Base-by-base conservation (phyloP, 176 grass and related monocot species). In the Olyra latifolia region DNA sequence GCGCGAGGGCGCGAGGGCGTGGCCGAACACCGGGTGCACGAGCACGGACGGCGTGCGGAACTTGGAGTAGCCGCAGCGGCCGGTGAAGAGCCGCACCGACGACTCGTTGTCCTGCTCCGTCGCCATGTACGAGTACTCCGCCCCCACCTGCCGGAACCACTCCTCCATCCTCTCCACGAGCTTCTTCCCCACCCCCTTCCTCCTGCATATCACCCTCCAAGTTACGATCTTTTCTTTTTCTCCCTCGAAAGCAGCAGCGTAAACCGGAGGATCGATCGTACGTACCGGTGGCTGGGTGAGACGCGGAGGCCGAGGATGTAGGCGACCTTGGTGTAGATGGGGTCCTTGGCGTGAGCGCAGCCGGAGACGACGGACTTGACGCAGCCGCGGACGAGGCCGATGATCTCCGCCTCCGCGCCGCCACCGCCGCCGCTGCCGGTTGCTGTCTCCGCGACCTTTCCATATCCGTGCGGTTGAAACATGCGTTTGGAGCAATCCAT, bases 261-360 rank as follows among this genome's bases (percentile, higher is more conserved):
- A 3, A 68, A 13, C 22, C 2, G 47, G 1, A 1, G 32, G 32
- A 35, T 35, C 32, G 32, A 5, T 14, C 12, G 32, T 35, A 84
- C 71, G 17, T 89, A 97, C 94, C 94, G 82, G 69, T 94, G 88
- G 15, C 43, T 32, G 39, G 89, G 94, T 14, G 91, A 91, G 71
- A 97, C 94, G 57, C 94, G 89, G 71, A 97, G 94, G 85, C 94
- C 94, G 66, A 97, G 89, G 42, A 97, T 64, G 74, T 97, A 97
- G 7, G 87, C 94, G 55, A 91, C 92, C 72, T 89, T 95, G 62
- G 90, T 42, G 91, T 87, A 62, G 88, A 88, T 84, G 66, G 78
- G 86, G 65, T 41, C 63, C 39, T 70, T 19, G 60, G 44, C 47
- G 10, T 43, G 75, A 12, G 72, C 56, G 64, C 41, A 35, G 69